Evolutionary conservation across 345 rosid genomes (phyloP), one percentile per base, ranked within the genome.

Genomic region (Trapa bicornis): DNA sequence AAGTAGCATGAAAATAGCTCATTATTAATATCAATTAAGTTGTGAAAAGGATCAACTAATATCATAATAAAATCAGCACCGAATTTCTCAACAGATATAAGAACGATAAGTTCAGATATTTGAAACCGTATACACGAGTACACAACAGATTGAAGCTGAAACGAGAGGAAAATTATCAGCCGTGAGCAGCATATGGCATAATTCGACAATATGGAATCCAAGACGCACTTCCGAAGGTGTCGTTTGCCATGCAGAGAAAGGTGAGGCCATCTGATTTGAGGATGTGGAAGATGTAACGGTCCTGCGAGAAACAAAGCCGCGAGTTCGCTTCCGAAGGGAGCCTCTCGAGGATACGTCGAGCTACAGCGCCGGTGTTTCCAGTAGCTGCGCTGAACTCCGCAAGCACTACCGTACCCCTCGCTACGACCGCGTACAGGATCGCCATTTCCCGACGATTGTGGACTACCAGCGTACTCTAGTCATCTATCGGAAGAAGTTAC

Each of bases 301-400:
- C 97, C 80, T 94, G 99, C 0, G 99, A 91, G 83, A 91, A 91
- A 74, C 96, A 94, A 17, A 89, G 82, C 76, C 95, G 79, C 39
- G 89, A 78, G 58, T 91, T 90, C 64, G 84, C 80, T 73, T 74
- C 92, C 63, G 75, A 73, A 32, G 88, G 96, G 7, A 94, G 87
- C 76, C 87, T 94, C 87, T 94, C 96, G 39, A 94, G 83, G 72
- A 94, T 86, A 82, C 97, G 80, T 36, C 99, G 74, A 10, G 86
- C 85, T 43, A 94, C 93, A 15, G 97, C 93, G 68, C 96, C 97
- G 1, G 89, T 72, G 79, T 94, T 94, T 53, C 99, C 99, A 6
- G 96, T 84, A 63, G 89, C 97, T 47, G 95, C 99, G 79, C 93
- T 91, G 83, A 94, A 94, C 78, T 94, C 99, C 36, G 99, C 92